phyloP scores from a whole-genome alignment of 1,284 basidiomycete species.

The Boletus smithii region DNA sequence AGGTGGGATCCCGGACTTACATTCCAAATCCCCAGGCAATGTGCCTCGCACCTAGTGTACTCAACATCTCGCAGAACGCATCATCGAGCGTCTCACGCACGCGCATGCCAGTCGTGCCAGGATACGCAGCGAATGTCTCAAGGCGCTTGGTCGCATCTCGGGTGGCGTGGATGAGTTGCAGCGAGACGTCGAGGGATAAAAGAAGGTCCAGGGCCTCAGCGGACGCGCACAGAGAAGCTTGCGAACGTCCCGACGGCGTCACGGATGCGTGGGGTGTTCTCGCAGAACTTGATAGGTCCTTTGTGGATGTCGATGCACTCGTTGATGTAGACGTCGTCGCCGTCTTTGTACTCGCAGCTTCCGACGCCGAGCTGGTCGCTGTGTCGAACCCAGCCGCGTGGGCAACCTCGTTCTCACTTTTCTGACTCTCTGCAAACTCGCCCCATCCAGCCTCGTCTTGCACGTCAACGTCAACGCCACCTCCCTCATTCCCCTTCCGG shows the following conservation, averaged over 20 bases:
- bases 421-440: constrained; percentile 15
- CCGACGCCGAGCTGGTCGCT: not conserved
- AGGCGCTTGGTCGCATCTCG: constrained; percentile 89
- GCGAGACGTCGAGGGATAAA: constrained; percentile 86
- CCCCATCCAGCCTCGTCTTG: constrained; percentile 31
- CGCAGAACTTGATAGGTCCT: not conserved
- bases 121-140: constrained; percentile 86
- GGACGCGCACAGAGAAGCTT: not conserved
- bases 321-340: constrained; percentile 3
- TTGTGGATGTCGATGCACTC: constrained; percentile 5
- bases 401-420: not conserved
- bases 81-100: constrained; percentile 91
- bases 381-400: not conserved
- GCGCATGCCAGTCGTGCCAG: constrained; percentile 75
- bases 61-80: constrained; percentile 81
- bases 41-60: constrained; percentile 77
- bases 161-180: constrained; percentile 90
- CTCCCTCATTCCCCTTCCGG: constrained; percentile 4
- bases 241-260: constrained; percentile 1
- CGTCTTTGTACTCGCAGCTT: not conserved
- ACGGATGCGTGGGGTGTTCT: not conserved
- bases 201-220: constrained; percentile 69
- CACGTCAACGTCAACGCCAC: constrained; percentile 7
- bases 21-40: constrained; percentile 80
- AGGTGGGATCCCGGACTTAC: constrained; percentile 42